Base-by-base conservation (phyloP, 164 flowering plant genomes). In the Liquidambar formosana region DNA sequence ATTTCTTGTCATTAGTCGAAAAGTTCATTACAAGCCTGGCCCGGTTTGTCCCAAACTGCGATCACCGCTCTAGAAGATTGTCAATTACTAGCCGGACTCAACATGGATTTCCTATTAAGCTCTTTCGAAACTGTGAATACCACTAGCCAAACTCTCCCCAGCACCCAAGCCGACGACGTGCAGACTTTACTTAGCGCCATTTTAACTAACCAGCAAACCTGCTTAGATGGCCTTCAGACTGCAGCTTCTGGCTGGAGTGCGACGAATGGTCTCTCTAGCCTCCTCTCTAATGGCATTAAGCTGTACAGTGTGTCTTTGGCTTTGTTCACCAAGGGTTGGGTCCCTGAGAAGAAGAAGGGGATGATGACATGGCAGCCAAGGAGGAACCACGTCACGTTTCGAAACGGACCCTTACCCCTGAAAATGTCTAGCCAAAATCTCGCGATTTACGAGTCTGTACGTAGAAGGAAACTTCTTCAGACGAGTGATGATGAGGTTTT, bases 371-470 rank as follows among this genome's bases (percentile, higher is more conserved):
- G 2, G 41, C 41, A 33, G 41, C 41, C 41, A 2, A 6, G 41
- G 41, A 33, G 41, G 41, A 33, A 33, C 4, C 41, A 2, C 41
- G 4, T 33, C 6, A 33, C 41, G 6, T 33, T 2, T 6, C 41
- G 2, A 2, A 33, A 33, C 41, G 41, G 41, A n/a, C 65, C 64
- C 0, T 46, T 83, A 38, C 75, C 82, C 0, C 23, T 85, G 62
- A 80, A 73, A 61, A 85, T 87, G 91, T 80, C 87, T 0, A 38
- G 33, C 28, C n/a, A 22, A 5, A 72, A 71, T 9, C 76, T 61
- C 13, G 72, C 71, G 41, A 33, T 33, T 33, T 33, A 33, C 41
- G 63, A 69, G 38, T 23, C 68, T 10, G 25, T 41, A 6, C 67
- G 43, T 5, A 19, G 66, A 6, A 69, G 75, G 59, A 79, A 51